These are phyloP conservation scores for Xerocomus cyaneibrunnescens DNA, from an alignment of 1,284 basidiomycete genomes.

Conservation along the genomic window DNA sequence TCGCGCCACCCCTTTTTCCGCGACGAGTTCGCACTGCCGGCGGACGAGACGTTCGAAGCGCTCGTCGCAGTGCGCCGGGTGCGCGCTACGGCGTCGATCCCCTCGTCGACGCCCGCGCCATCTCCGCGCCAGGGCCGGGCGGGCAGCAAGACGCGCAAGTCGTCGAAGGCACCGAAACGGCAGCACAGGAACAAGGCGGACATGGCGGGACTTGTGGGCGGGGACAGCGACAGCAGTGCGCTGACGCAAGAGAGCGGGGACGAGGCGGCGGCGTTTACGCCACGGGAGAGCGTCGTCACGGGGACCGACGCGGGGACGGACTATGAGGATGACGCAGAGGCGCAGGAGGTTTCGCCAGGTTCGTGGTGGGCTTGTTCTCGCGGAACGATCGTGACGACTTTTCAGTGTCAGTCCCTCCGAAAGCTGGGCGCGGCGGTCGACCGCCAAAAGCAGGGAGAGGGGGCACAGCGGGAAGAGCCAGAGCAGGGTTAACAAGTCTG, in stretches of 20 bases:
- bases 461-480: constrained; percentile 22
- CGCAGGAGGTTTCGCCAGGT: constrained; percentile 58
- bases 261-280: constrained; percentile 52
- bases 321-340: constrained; percentile 61
- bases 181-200: constrained; percentile 39
- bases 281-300: constrained; percentile 60
- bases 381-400: constrained; percentile 16
- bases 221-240: constrained; percentile 79
- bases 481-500: constrained; percentile 24
- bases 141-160: constrained; percentile 31
- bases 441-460: constrained; percentile 28
- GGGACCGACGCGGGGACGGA: constrained; percentile 71
- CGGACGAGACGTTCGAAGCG: constrained; percentile 55
- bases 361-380: constrained; percentile 17
- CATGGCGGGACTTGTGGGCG: constrained; percentile 66
- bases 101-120: constrained; percentile 55
- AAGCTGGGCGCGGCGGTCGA: constrained; percentile 28
- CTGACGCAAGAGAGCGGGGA: constrained; percentile 77
- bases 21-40: constrained; percentile 63
- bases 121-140: constrained; percentile 38
- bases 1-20: constrained; percentile 66
- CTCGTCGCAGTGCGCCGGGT: constrained; percentile 62
- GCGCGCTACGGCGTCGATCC: constrained; percentile 55
- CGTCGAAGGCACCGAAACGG: constrained; percentile 25
- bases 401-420: constrained; percentile 24